Conservation (phyloP, 257 asterid genomes). For the Fraxinus excelsior region DNA sequence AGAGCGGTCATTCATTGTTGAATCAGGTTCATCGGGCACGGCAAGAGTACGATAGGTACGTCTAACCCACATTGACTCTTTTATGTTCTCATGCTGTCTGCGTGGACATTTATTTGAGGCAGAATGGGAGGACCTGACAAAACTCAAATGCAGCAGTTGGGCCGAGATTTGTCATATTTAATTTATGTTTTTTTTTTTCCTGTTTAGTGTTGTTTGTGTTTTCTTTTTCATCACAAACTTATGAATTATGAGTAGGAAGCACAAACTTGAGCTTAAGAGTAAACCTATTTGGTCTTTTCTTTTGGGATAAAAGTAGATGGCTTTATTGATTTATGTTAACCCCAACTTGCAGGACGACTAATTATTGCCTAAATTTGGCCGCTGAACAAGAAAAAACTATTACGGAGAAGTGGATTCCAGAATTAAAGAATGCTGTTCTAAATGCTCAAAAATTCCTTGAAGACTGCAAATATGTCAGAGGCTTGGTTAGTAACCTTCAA, state of each 20-base stretch:
- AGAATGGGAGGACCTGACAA: conserved; percentile 5
- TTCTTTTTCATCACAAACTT: conserved; percentile 6
- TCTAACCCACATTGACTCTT: conserved; percentile 6
- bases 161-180: neutral
- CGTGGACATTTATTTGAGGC: conserved; percentile 14
- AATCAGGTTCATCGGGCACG: conserved; percentile 90
- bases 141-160: conserved; percentile 8
- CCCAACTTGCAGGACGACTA: conserved; percentile 74
- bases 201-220: neutral
- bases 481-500: conserved; percentile 72
- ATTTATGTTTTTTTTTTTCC: neutral
- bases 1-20: conserved; percentile 88
- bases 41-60: conserved; percentile 91
- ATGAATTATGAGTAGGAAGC: conserved; percentile 14
- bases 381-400: conserved; percentile 88
- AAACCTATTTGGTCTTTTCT: conserved; percentile 5
- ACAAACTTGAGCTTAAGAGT: neutral
- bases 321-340: conserved; percentile 19
- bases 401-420: conserved; percentile 85
- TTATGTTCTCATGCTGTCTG: conserved; percentile 6
- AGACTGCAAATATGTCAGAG: conserved; percentile 90
- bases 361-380: conserved; percentile 80
- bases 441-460: conserved; percentile 86
- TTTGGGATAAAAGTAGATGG: conserved; percentile 13
- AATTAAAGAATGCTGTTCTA: conserved; percentile 64